These are phyloP conservation scores for Penicillium italicum DNA, from an alignment of 2,329 filamentous ascomycete species.

Conservation along the genomic window DNA sequence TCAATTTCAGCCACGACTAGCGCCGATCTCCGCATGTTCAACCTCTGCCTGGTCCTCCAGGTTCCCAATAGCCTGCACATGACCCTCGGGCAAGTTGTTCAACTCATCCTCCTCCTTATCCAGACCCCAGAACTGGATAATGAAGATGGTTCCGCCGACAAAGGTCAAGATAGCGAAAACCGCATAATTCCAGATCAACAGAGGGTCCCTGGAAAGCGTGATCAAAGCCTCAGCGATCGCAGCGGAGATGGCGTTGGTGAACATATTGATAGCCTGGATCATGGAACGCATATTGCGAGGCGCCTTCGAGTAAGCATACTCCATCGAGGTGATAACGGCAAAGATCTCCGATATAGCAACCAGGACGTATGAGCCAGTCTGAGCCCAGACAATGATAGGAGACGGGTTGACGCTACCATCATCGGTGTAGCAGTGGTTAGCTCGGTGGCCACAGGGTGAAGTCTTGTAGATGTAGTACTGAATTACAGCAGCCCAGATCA, in stretches of 20 bases:
- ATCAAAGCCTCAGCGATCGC: neutral
- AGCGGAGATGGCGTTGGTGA: neutral
- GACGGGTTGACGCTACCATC: neutral
- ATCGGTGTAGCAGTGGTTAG: neutral
- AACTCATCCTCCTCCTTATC: slow-evolving; percentile 66
- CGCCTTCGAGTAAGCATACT: slow-evolving; percentile 74
- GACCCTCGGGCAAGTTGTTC: slow-evolving; percentile 45
- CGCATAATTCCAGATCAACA: neutral
- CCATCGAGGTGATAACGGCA: slow-evolving; percentile 61
- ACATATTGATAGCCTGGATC: slow-evolving; percentile 61
- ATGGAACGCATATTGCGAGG: slow-evolving; percentile 76
- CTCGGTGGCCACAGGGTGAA: neutral
- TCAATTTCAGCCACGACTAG: neutral
- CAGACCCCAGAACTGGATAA: slow-evolving; percentile 54
- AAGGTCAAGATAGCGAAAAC: neutral
- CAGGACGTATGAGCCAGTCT: neutral
- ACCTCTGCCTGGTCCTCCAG: neutral
- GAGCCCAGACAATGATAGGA: neutral
- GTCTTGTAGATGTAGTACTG: neutral
- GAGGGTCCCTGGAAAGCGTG: neutral
- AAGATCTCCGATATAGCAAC: slow-evolving; percentile 22
- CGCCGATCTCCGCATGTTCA: neutral
- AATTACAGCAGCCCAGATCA: neutral
- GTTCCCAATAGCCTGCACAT: slow-evolving; percentile 13
- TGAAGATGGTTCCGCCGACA: slow-evolving; percentile 42